Evolutionary conservation across 805 yeast genomes (phyloP).

Genomic region (Metschnikowia noctiluminum): DNA sequence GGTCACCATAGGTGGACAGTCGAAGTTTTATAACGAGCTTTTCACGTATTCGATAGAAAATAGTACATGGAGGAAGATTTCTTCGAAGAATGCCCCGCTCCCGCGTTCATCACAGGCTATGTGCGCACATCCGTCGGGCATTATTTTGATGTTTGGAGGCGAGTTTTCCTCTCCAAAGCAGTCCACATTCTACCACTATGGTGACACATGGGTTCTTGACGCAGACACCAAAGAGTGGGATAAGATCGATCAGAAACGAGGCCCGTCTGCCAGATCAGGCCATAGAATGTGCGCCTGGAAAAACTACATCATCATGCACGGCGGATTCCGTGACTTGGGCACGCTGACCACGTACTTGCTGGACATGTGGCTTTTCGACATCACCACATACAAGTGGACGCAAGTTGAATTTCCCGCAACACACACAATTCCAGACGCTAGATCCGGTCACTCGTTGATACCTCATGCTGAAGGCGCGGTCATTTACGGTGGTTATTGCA

Average conservation of each 20-base stretch:
- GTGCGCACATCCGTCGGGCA: slow-evolving; percentile 89
- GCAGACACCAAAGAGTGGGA: slow-evolving; percentile 85
- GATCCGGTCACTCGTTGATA: slow-evolving; percentile 89
- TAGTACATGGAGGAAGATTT: slow-evolving; percentile 73
- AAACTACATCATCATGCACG: slow-evolving; percentile 77
- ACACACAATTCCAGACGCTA: slow-evolving; percentile 79
- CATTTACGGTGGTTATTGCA: slow-evolving; percentile 90
- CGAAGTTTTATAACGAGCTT: slow-evolving; percentile 81
- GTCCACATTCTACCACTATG: slow-evolving; percentile 90
- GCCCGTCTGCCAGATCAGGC: slow-evolving; percentile 88
- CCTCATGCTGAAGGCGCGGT: slow-evolving; percentile 80
- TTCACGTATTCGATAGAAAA: slow-evolving; percentile 70
- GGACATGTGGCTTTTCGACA: slow-evolving; percentile 92
- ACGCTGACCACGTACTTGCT: slow-evolving; percentile 74
- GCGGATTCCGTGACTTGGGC: slow-evolving; percentile 93
- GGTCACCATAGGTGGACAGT: slow-evolving; percentile 44
- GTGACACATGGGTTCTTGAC: slow-evolving; percentile 94
- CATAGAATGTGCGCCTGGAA: slow-evolving; percentile 91
- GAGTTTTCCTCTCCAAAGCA: slow-evolving; percentile 97
- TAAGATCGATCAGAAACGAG: slow-evolving; percentile 69
- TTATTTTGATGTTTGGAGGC: slow-evolving; percentile 87
- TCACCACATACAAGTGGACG: slow-evolving; percentile 85
- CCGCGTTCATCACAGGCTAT: slow-evolving; percentile 93
- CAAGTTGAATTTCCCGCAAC: slow-evolving; percentile 84
- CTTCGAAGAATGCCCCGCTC: slow-evolving; percentile 84